Evolutionary conservation across 73 alveolate species (phyloP), one percentile per base, ranked within the genome.

Genomic region (Symbiodinium natans): DNA sequence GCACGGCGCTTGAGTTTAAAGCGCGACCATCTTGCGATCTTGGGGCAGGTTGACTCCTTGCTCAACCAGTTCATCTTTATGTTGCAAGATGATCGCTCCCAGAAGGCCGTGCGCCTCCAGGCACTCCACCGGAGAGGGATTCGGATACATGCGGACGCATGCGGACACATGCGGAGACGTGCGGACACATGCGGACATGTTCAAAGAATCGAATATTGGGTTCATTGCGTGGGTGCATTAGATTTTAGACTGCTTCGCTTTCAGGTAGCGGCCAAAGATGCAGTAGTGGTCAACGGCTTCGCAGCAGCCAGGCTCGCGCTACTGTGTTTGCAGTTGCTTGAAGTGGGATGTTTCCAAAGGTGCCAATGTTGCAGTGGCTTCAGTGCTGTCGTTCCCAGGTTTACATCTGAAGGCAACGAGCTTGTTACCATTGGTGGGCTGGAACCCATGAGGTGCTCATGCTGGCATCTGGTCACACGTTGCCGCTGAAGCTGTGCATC

Each of bases 31-130:
- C n/a, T 82, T 33, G 36, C 40, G 74, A 21, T 15, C n/a, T 17
- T n/a, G 5, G 29, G 17, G 80, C 80, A 88, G 97, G 97, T 85
- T 17, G 97, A 90, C 39, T 39, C 97, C 52, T 48, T 90, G 48
- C 56, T 90, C 77, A 90, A 90, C 88, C 97, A 90, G 88, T 90
- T 90, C 54, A 82, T 90, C 77, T 90, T 90, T 80, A 71, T 90
- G 54, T 29, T 90, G 38, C 97, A 90, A 34, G 88, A 90, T 34
- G 97, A 90, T 34, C 52, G 38, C 56, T 42, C 75, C 39, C 10
- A 3, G 52, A 33, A 54, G 23, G 87, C 97, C 0, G 89, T 71
- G 54, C 87, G 56, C 48, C 41, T 90, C 27, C 68, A 89, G 95
- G 95, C 43, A 33, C 38, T 15, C 71, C 27, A 29, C 3, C n/a